Conservation (phyloP, 1,284 basidiomycete species). For the Phenoliferia sp. region DNA sequence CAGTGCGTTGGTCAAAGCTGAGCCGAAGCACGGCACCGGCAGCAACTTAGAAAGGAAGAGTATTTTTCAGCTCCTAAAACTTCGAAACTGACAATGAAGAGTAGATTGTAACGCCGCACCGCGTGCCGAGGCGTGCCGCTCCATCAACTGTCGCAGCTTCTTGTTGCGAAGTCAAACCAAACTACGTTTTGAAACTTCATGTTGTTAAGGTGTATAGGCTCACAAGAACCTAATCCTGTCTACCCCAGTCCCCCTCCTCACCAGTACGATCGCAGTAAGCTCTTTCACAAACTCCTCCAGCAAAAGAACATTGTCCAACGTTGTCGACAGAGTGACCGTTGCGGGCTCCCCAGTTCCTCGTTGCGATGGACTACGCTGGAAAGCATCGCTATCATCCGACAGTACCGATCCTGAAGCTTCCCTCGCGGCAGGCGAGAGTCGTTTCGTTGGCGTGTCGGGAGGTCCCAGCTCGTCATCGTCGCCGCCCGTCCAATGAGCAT, state of each 20-base stretch:
- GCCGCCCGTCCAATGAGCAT: slow-evolving; percentile 32
- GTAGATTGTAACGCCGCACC: too few relatives aligned
- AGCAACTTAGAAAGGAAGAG: too few relatives aligned
- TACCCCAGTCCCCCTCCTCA: slow-evolving; percentile 25
- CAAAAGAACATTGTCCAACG: slow-evolving; percentile 92
- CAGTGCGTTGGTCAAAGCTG: too few relatives aligned
- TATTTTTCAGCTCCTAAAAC: too few relatives aligned
- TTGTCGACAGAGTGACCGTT: slow-evolving; percentile 65
- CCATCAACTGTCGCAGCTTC: too few relatives aligned
- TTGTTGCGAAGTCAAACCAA: not conserved
- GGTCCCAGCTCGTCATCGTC: slow-evolving; percentile 36
- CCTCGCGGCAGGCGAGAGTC: slow-evolving; percentile 6
- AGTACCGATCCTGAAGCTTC: not conserved
- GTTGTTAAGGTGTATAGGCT: not conserved
- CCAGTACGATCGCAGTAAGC: slow-evolving; percentile 23
- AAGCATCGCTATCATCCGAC: slow-evolving; percentile 2
- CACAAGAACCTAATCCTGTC: slow-evolving; percentile 14
- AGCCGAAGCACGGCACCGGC: too few relatives aligned
- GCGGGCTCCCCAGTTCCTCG: not conserved
- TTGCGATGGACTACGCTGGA: not conserved
- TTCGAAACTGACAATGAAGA: too few relatives aligned
- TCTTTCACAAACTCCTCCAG: slow-evolving; percentile 96
- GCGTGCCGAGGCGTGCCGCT: too few relatives aligned
- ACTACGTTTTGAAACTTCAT: not conserved
- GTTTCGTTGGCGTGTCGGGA: slow-evolving; percentile 23